Percentiles rank a stretch among this genome's conserved stretches.
These are phyloP conservation scores for Wickerhamomyces rabaulensis DNA, from an alignment of 805 yeast species.

Conservation along the genomic window DNA sequence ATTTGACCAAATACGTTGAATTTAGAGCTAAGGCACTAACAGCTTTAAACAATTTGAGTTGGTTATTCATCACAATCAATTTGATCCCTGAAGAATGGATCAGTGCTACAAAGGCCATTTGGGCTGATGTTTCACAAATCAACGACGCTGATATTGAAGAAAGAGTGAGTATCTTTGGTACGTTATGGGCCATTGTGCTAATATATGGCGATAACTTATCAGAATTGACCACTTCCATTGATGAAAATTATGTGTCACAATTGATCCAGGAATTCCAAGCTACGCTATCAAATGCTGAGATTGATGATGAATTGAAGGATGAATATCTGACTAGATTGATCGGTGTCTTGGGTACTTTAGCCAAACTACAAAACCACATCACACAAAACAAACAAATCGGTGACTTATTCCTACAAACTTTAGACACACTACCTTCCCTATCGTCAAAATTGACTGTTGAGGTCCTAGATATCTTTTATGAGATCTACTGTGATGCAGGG, in stretches of 20 bases:
- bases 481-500: conserved; percentile 69
- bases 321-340: conserved; percentile 40
- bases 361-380: conserved; percentile 39
- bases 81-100: conserved; percentile 7
- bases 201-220: conserved; percentile 17
- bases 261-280: conserved; percentile 19
- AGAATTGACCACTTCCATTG: conserved; percentile 7
- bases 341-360: conserved; percentile 50
- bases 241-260: conserved; percentile 23
- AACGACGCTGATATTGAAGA: conserved; percentile 24
- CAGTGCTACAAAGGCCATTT: conserved; percentile 3
- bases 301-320: conserved; percentile 23
- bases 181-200: conserved; percentile 38
- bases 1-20: conserved; percentile 36
- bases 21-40: conserved; percentile 53
- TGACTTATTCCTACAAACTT: conserved; percentile 34
- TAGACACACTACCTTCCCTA: conserved; percentile 23
- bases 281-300: conserved; percentile 7
- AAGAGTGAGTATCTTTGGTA: conserved; percentile 34
- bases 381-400: conserved; percentile 42
- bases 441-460: conserved; percentile 46
- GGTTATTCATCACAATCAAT: conserved; percentile 37
- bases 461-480: conserved; percentile 62
- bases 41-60: conserved; percentile 66
- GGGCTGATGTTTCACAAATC: conserved; percentile 13